phyloP scores from a whole-genome alignment of 202 grass and related monocot species.

The Brachypodium distachyon region DNA sequence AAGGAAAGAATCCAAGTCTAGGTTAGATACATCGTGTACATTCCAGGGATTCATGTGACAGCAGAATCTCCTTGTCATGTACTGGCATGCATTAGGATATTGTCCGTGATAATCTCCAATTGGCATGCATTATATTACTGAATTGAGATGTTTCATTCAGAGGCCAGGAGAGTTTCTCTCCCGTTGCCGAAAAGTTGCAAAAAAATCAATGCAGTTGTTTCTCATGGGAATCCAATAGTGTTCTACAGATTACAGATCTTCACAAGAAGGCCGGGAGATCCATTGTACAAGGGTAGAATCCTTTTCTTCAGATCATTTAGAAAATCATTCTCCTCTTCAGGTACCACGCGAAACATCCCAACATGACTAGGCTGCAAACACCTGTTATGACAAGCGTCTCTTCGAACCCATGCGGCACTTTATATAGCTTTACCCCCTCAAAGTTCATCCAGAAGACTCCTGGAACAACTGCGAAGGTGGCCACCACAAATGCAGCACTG shows the following conservation, averaged over 20 bases:
- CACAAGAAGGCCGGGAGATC: no score
- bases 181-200: no score
- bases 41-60: background rate
- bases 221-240: no score
- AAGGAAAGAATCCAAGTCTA: background rate
- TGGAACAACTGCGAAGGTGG: constrained; percentile 61
- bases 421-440: constrained; percentile 30
- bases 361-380: constrained; percentile 24
- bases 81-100: no score
- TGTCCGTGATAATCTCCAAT: no score
- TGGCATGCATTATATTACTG: no score
- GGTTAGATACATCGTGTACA: background rate
- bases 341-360: constrained; percentile 50
- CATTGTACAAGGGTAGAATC: constrained; percentile 38
- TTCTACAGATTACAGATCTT: no score
- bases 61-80: background rate
- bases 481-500: constrained; percentile 71
- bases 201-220: no score
- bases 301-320: background rate
- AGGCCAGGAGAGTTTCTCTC: no score
- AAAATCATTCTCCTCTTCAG: constrained; percentile 51
- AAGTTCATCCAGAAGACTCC: constrained; percentile 94
- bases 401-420: constrained; percentile 41
- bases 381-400: constrained; percentile 49
- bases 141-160: no score